Conservation (phyloP, 2,329 filamentous ascomycete species). For the Penicillium sp. region DNA sequence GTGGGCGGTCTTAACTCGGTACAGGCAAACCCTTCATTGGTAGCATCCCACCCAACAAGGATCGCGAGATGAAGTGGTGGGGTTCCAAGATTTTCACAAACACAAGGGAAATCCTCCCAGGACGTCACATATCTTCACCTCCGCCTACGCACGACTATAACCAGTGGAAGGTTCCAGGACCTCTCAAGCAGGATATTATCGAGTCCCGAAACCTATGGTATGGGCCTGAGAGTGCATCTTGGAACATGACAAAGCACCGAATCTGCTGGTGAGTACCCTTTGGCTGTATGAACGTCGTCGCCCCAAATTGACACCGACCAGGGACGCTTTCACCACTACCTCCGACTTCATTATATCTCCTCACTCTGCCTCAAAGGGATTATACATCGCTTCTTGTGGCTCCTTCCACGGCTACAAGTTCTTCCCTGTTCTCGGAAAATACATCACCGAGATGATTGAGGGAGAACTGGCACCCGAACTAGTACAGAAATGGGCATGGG, state of each 20-base stretch:
- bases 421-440: constrained; percentile 33
- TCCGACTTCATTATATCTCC: constrained; percentile 54
- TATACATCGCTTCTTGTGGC: constrained; percentile 44
- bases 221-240: constrained; percentile 56
- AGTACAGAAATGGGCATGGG: constrained; percentile 37
- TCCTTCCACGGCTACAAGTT: constrained; percentile 34
- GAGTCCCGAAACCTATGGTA: constrained; percentile 61
- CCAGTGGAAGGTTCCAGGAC: constrained; percentile 62
- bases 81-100: constrained; percentile 62
- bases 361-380: constrained; percentile 42
- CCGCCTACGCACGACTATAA: constrained; percentile 57
- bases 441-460: constrained; percentile 30
- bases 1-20: constrained; percentile 15
- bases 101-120: constrained; percentile 54
- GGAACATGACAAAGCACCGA: constrained; percentile 63
- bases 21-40: constrained; percentile 58
- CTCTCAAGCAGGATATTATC: constrained; percentile 61
- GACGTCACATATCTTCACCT: constrained; percentile 58
- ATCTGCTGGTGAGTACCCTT: constrained; percentile 62
- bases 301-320: constrained; percentile 30
- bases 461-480: constrained; percentile 25
- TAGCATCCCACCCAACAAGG: constrained; percentile 56
- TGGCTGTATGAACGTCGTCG: neutral
- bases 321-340: constrained; percentile 66
- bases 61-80: constrained; percentile 59